Conservation (phyloP, 208 protist species). For the Crithidia mellificae region DNA sequence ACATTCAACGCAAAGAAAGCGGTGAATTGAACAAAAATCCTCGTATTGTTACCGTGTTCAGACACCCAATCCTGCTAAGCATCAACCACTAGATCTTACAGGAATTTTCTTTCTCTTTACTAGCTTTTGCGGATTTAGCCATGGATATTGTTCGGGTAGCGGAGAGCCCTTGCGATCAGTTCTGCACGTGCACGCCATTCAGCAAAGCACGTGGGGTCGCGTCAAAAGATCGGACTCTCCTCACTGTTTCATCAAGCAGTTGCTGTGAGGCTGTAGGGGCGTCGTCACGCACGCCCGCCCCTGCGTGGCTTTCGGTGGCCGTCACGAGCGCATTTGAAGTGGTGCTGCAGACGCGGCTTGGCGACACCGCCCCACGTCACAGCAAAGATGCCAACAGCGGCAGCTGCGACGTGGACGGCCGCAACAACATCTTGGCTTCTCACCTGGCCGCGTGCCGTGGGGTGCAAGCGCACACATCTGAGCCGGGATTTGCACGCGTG, state of each 20-base stretch:
- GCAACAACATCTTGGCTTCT: not conserved
- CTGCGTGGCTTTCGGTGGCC: constrained; percentile 28
- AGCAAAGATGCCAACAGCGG: too few relatives aligned
- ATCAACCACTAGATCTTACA: not conserved
- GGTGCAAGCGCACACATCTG: not conserved
- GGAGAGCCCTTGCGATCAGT: constrained; percentile 16
- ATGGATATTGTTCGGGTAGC: constrained; percentile 17
- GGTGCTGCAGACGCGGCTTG: constrained; percentile 17
- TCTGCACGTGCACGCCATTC: not conserved
- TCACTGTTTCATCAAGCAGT: constrained; percentile 1
- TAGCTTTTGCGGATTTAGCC: not conserved
- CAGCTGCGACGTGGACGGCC: not conserved
- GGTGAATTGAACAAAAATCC: too few relatives aligned
- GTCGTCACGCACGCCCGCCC: not conserved
- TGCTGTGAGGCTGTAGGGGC: not conserved
- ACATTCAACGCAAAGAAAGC: too few relatives aligned
- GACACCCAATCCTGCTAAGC: not conserved
- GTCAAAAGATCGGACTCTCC: not conserved
- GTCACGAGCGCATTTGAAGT: constrained; percentile 16
- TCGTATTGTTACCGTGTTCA: too few relatives aligned
- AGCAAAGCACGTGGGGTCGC: not conserved
- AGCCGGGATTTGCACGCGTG: constrained; percentile 13
- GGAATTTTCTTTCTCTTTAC: too few relatives aligned
- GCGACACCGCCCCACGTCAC: too few relatives aligned
- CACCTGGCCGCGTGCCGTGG: constrained; percentile 15